Conservation (phyloP, 192 early-diverging fungal species). For the Backusella tarrabulga region DNA sequence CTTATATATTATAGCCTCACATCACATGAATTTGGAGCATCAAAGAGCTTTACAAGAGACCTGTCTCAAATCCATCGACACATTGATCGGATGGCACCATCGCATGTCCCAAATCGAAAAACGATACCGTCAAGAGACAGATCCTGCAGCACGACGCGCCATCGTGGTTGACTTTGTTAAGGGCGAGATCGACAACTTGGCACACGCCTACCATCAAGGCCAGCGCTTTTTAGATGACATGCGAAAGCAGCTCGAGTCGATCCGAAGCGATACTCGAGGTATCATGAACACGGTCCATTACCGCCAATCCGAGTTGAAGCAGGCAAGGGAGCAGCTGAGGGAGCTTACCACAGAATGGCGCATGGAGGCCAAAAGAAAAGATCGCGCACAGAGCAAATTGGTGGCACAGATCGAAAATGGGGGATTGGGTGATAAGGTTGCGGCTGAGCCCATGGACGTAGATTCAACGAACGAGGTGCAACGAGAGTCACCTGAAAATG, state of each 20-base stretch:
- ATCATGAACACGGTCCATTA: background rate
- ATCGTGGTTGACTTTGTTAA: background rate
- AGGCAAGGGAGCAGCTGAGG: constrained; percentile 41
- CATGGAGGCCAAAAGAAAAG: constrained; percentile 44
- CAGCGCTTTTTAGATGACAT: background rate
- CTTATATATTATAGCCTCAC: background rate
- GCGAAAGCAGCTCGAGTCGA: background rate
- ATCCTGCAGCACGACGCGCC: background rate
- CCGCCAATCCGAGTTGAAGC: background rate
- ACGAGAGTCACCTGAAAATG: background rate
- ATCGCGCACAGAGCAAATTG: constrained; percentile 45
- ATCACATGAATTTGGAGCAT: background rate
- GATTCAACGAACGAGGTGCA: background rate
- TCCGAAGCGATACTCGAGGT: background rate
- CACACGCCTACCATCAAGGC: background rate
- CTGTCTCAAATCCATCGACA: background rate
- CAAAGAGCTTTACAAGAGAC: background rate
- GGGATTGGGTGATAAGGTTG: constrained; percentile 21
- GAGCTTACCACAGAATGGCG: constrained; percentile 34
- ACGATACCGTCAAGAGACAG: background rate
- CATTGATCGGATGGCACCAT: background rate
- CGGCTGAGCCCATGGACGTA: background rate
- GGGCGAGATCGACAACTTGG: background rate
- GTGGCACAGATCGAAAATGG: constrained; percentile 24
- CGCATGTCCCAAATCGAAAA: background rate